Conservation (phyloP, 1,284 basidiomycete species). For the Cutaneotrichosporon daszewskae region DNA sequence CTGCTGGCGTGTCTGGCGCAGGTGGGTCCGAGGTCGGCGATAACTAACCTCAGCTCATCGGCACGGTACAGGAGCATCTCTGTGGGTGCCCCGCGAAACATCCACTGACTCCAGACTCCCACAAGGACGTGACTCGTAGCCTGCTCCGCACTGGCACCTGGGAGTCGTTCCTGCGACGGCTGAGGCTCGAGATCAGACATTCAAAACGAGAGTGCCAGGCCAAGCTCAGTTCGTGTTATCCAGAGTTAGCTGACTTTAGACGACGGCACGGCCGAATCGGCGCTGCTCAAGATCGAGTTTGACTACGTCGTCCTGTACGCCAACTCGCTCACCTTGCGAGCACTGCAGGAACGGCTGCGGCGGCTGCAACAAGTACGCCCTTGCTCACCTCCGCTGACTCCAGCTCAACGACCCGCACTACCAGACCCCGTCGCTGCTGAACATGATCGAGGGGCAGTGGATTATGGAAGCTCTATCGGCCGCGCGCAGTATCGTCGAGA, state of each 20-base stretch:
- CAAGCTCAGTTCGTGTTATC: slow-evolving; percentile 4
- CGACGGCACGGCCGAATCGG: slow-evolving; percentile 8
- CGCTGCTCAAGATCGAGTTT: slow-evolving; percentile 10
- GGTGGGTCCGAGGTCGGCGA: too few species aligned
- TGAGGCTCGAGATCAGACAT: slow-evolving; percentile 11
- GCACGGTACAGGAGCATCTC: slow-evolving; percentile 12
- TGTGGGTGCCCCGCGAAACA: too few species aligned
- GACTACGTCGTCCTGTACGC: slow-evolving; percentile 16
- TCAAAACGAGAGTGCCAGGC: slow-evolving; percentile 4
- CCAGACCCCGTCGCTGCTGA: slow-evolving; percentile 10
- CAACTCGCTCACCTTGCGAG: slow-evolving; percentile 9
- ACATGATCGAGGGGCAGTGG: slow-evolving; percentile 16
- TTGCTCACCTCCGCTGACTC: too few species aligned
- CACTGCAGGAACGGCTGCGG: slow-evolving; percentile 13
- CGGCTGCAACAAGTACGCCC: not conserved
- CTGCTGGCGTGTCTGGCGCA: slow-evolving; percentile 3
- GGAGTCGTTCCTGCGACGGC: slow-evolving; percentile 10
- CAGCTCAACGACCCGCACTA: slow-evolving; percentile 10
- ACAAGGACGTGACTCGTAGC: slow-evolving; percentile 11
- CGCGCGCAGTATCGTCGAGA: slow-evolving; percentile 11
- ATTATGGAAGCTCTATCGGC: slow-evolving; percentile 14
- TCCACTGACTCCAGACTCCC: too few species aligned
- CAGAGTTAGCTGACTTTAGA: not conserved
- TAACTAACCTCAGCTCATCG: slow-evolving; percentile 5
- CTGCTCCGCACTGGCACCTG: slow-evolving; percentile 11